Percentiles rank a stretch among this genome's conserved stretches.
phyloP scores from a whole-genome alignment of 768 basidiomycete genomes.

The Naematelia aurantialba region DNA sequence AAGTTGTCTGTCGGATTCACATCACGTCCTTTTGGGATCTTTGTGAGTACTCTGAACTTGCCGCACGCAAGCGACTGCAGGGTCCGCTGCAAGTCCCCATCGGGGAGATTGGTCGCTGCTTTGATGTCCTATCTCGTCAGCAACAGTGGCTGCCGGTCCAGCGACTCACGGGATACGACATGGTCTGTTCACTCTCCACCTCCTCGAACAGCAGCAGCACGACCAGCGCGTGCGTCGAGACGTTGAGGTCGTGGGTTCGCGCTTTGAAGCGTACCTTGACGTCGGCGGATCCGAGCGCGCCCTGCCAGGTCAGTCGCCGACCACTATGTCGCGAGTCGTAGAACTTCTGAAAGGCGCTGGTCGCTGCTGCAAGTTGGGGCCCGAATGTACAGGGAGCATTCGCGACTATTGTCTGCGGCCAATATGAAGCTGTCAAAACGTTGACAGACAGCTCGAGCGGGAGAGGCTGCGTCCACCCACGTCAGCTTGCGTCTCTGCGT shows the following conservation, averaged over 20 bases:
- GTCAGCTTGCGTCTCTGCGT: not conserved
- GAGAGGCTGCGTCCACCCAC: constrained; percentile 57
- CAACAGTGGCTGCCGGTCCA: not conserved
- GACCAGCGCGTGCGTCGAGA: constrained; percentile 81
- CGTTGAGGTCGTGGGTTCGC: constrained; percentile 80
- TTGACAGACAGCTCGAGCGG: constrained; percentile 78
- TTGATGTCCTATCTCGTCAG: constrained; percentile 68
- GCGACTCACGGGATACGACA: constrained; percentile 68
- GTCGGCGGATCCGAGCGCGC: constrained; percentile 83
- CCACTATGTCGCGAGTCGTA: constrained; percentile 87
- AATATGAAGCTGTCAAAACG: constrained; percentile 94
- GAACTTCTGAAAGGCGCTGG: constrained; percentile 78
- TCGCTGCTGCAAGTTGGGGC: constrained; percentile 60
- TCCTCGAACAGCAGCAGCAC: constrained; percentile 84
- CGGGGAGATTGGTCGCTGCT: constrained; percentile 67
- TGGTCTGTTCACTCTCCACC: constrained; percentile 61
- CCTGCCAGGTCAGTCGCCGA: constrained; percentile 85
- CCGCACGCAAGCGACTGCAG: constrained; percentile 94
- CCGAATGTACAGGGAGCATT: constrained; percentile 63
- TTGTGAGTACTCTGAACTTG: constrained; percentile 86
- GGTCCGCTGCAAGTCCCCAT: constrained; percentile 78
- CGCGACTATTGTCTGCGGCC: constrained; percentile 72
- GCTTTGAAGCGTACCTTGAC: constrained; percentile 75
- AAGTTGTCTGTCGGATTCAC: constrained; percentile 72
- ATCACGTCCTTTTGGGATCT: constrained; percentile 83